Percentiles rank a stretch among this genome's conserved stretches.
Conservation (phyloP, 140 eudicot genomes). For the Senecio squalidus region DNA sequence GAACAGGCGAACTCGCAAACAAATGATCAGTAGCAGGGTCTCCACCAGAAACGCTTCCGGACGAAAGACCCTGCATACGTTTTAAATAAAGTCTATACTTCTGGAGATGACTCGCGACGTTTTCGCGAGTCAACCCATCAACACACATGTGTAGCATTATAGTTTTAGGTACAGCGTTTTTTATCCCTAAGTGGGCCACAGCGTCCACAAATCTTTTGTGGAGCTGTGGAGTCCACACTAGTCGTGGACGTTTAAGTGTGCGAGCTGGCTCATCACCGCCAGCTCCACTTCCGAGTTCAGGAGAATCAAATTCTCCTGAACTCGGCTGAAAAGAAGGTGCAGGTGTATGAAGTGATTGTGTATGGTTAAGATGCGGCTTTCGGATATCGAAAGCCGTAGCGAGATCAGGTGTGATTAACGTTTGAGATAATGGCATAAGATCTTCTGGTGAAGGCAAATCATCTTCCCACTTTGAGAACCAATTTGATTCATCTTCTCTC, state of each 20-base stretch:
- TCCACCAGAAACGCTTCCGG: constrained; percentile 33
- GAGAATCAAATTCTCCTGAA: constrained; percentile 62
- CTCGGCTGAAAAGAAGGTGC: too few relatives aligned
- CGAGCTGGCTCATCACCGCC: constrained; percentile 78
- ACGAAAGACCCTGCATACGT: constrained; percentile 74
- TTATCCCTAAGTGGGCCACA: constrained; percentile 92
- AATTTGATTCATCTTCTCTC: constrained; percentile 78
- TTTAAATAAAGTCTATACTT: constrained; percentile 83
- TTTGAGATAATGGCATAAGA: constrained; percentile 67
- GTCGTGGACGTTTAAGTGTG: constrained; percentile 85
- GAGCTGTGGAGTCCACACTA: constrained; percentile 97
- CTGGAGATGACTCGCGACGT: constrained; percentile 91
- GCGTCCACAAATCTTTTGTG: constrained; percentile 96
- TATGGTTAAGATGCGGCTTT: too few relatives aligned
- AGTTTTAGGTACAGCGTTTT: constrained; percentile 94
- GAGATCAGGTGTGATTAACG: constrained; percentile 81
- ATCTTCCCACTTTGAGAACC: constrained; percentile 74
- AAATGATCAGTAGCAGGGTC: constrained; percentile 76
- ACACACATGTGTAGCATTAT: constrained; percentile 99
- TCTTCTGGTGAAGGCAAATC: constrained; percentile 76
- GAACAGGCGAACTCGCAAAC: constrained; percentile 93
- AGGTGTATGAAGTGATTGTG: too few relatives aligned
- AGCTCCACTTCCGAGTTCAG: constrained; percentile 34
- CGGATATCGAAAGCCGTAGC: constrained; percentile 68
- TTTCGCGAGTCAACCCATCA: constrained; percentile 90